These are phyloP conservation scores for Cydonia oblonga DNA, from an alignment of 331 rosid genomes.

Conservation along the genomic window DNA sequence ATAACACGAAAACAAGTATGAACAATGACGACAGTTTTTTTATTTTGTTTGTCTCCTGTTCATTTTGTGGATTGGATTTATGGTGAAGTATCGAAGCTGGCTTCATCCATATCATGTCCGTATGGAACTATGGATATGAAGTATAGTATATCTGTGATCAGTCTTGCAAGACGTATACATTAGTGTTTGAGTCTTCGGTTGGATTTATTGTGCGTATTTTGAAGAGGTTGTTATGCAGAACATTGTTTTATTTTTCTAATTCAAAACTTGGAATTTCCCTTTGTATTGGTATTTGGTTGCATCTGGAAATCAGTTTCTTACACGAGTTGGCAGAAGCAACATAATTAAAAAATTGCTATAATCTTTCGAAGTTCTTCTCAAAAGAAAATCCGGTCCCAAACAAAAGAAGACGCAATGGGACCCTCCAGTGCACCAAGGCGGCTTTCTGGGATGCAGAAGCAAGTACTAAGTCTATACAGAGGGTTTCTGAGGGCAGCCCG, in stretches of 20 bases:
- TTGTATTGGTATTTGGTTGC: neutral
- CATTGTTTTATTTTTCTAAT: neutral
- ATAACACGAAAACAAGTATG: neutral
- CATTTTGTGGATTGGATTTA: neutral
- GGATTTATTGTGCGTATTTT: neutral
- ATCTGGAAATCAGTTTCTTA: too few species aligned
- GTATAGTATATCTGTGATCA: neutral
- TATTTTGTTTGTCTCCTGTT: neutral
- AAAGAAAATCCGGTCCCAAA: neutral
- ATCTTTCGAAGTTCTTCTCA: neutral
- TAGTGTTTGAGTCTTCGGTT: neutral
- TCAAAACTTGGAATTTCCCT: neutral
- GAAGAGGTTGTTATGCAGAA: neutral
- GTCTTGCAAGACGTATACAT: neutral
- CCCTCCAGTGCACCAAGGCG: slow-evolving; percentile 33
- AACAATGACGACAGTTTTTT: neutral
- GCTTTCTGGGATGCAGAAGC: slow-evolving; percentile 84
- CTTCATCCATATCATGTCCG: neutral
- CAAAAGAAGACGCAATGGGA: slow-evolving; percentile 33
- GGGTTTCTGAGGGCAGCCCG: slow-evolving; percentile 74
- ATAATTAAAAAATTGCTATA: neutral
- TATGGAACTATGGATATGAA: neutral
- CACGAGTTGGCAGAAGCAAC: neutral
- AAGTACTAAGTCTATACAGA: slow-evolving; percentile 71
- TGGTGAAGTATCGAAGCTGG: neutral